Conservation (phyloP, 1,139 yeast species). For the Scheffersomyces quercinus region DNA sequence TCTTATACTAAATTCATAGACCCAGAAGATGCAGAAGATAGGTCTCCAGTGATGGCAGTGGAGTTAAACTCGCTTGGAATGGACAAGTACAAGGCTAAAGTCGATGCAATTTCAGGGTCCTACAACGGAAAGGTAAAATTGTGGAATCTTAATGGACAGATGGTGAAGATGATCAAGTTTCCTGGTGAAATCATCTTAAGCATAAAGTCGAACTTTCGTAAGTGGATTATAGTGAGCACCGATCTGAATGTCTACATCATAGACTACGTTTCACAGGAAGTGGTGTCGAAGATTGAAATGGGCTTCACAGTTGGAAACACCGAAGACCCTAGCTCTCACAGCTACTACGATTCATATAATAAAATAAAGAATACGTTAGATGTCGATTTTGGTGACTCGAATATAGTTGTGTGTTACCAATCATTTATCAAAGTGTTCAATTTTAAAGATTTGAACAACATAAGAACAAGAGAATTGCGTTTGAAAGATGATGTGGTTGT, state of each 20-base stretch:
- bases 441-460: constrained; percentile 12
- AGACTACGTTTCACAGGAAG: constrained; percentile 17
- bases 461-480: constrained; percentile 4
- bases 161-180: constrained; percentile 15
- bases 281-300: constrained; percentile 13
- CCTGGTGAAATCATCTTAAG: constrained; percentile 20
- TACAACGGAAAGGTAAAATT: constrained; percentile 23
- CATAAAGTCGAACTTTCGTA: constrained; percentile 33
- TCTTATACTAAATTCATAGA: constrained; percentile 20
- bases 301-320: constrained; percentile 11
- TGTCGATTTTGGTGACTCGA: constrained; percentile 57
- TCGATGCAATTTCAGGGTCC: constrained; percentile 32
- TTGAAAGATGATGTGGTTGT: constrained; percentile 18
- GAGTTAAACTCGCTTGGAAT: constrained; percentile 18
- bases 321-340: constrained; percentile 3
- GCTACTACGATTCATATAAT: constrained; percentile 5
- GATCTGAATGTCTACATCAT: constrained; percentile 19
- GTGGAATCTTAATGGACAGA: constrained; percentile 31
- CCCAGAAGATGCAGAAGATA: constrained; percentile 9
- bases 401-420: constrained; percentile 32
- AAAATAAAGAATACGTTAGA: constrained; percentile 20
- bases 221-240: constrained; percentile 26
- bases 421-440: constrained; percentile 27
- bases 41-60: constrained; percentile 20
- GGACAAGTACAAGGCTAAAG: constrained; percentile 25